Percentiles rank a stretch among this genome's conserved stretches.
Evolutionary conservation across 805 yeast genomes (phyloP).

Genomic region (Wickerhamomyces sydowiorum): DNA sequence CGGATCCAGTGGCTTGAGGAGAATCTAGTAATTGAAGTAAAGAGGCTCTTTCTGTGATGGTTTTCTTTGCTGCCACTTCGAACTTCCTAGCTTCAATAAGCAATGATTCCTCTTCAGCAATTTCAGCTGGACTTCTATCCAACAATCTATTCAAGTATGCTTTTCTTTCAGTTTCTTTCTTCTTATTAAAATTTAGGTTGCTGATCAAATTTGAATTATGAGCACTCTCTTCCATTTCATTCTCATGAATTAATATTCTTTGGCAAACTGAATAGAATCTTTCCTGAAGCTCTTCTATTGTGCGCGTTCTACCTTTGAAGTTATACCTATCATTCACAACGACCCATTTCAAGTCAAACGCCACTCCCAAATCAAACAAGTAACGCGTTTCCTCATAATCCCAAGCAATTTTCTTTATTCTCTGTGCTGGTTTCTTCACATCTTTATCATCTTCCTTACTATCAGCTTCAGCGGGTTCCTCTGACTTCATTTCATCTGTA

Average conservation of each 20-base stretch:
- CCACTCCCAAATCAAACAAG: constrained; percentile 65
- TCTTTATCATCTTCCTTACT: constrained; percentile 3
- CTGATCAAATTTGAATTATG: constrained; percentile 52
- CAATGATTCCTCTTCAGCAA: constrained; percentile 94
- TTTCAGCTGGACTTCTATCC: constrained; percentile 88
- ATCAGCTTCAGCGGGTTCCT: constrained; percentile 2
- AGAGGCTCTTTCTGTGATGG: constrained; percentile 76
- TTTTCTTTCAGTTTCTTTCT: constrained; percentile 74
- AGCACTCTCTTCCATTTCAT: constrained; percentile 33
- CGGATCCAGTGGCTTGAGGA: constrained; percentile 72
- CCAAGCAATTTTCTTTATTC: constrained; percentile 51
- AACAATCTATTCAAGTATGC: constrained; percentile 71
- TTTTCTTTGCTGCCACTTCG: constrained; percentile 87
- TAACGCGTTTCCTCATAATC: constrained; percentile 70
- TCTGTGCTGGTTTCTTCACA: constrained; percentile 11
- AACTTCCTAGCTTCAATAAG: constrained; percentile 90
- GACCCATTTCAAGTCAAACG: constrained; percentile 51
- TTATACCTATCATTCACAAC: constrained; percentile 58
- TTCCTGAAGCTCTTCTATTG: constrained; percentile 77
- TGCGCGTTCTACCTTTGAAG: constrained; percentile 28
- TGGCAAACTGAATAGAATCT: constrained; percentile 70
- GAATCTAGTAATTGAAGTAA: constrained; percentile 77
- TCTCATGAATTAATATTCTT: constrained; percentile 40
- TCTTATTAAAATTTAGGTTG: constrained; percentile 61
- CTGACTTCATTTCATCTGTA: background rate